Evolutionary conservation across 1,139 yeast species (phyloP), one percentile per base, ranked within the genome.

Genomic region (Taphrina betulina): DNA sequence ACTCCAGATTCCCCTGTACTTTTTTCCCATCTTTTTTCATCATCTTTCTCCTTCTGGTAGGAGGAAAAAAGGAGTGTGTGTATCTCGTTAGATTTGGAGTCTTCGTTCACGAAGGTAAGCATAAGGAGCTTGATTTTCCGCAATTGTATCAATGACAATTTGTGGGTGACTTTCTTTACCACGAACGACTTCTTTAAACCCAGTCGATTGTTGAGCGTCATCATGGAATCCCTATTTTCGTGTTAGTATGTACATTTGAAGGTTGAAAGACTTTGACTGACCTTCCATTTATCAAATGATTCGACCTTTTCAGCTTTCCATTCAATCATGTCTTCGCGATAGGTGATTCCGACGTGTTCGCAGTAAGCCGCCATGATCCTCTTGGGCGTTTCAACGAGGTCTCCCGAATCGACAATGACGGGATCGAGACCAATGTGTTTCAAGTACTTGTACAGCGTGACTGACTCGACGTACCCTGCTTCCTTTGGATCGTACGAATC

Each of bases 211-310:
- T 23, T 66, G 60, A 5, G 65, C 68, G 34, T 65, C 67, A 33
- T 65, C 67, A 37, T 66, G 69, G 58, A 64, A 66, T 5, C 69
- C 69, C 31, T n/a, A n/a, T n/a, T n/a, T n/a, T n/a, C n/a, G n/a
- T n/a, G n/a, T n/a, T n/a, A n/a, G n/a, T n/a, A n/a, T n/a, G n/a
- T n/a, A n/a, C n/a, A n/a, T n/a, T n/a, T n/a, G n/a, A n/a, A n/a
- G n/a, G n/a, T n/a, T n/a, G n/a, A n/a, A n/a, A n/a, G n/a, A n/a
- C n/a, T n/a, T n/a, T n/a, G n/a, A n/a, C n/a, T n/a, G n/a, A n/a
- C n/a, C n/a, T 62, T 61, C 69, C 69, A 66, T 41, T 65, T 66
- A 23, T 63, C 63, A 53, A 66, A 66, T 46, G 60, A 58, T 26
- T 61, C 59, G 20, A 59, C 60, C 34, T 59, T 57, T 16, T 60